phyloP scores from a whole-genome alignment of 2,329 filamentous ascomycete species.

The Calonectria honghensis region DNA sequence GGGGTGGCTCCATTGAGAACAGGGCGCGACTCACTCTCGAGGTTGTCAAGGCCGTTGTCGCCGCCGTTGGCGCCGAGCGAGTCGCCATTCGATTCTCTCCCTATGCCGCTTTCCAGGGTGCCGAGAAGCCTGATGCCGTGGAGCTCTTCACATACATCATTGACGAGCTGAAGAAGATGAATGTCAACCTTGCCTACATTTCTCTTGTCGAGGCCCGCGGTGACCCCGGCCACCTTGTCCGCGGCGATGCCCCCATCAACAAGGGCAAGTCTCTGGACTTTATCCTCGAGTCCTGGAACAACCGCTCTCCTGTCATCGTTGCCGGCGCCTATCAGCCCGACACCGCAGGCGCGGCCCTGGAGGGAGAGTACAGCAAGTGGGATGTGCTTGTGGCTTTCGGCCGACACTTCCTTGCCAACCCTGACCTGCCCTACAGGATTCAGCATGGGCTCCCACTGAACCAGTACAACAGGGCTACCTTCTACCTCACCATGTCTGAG shows the following conservation, averaged over 20 bases:
- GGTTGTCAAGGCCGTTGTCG: conserved; percentile 62
- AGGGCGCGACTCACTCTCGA: conserved; percentile 67
- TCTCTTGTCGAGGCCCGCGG: conserved; percentile 55
- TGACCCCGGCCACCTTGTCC: conserved; percentile 40
- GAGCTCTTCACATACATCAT: conserved; percentile 54
- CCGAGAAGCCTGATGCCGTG: conserved; percentile 46
- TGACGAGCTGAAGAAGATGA: conserved; percentile 55
- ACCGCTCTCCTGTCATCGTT: conserved; percentile 55
- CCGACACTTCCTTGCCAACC: conserved; percentile 55
- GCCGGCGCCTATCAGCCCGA: conserved; percentile 52
- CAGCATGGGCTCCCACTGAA: conserved; percentile 50
- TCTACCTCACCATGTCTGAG: conserved; percentile 49
- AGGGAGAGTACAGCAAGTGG: conserved; percentile 54
- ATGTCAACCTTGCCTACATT: conserved; percentile 53
- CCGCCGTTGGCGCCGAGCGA: conserved; percentile 57
- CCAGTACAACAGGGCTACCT: conserved; percentile 52
- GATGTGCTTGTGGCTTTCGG: conserved; percentile 58
- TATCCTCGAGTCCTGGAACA: conserved; percentile 56
- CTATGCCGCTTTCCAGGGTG: conserved; percentile 54
- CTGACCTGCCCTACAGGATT: conserved; percentile 55
- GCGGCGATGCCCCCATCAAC: conserved; percentile 56
- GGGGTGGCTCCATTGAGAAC: conserved; percentile 70
- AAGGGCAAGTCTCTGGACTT: conserved; percentile 56
- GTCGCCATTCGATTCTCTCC: conserved; percentile 65
- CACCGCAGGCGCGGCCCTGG: conserved; percentile 45